Evolutionary conservation across 257 asterid species (phyloP).

Genomic region (Voacanga thouarsii): DNA sequence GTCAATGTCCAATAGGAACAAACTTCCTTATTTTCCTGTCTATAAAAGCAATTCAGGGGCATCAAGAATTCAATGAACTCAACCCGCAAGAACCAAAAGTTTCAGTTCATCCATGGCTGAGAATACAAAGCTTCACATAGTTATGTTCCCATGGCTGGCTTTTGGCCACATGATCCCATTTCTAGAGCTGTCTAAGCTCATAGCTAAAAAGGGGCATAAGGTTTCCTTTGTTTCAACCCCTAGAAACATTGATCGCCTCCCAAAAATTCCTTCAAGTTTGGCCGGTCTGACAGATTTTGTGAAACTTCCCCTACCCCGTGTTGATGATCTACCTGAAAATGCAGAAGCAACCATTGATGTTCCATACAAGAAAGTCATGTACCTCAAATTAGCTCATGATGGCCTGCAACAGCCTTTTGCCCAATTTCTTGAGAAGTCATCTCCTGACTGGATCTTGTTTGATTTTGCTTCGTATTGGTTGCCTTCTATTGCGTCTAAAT

Average conservation of each 20-base stretch:
- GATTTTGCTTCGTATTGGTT: conserved; percentile 38
- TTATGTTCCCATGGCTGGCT: conserved; percentile 35
- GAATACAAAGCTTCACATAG: conserved; percentile 25
- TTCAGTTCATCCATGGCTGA: conserved; percentile 18
- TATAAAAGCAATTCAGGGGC: neutral
- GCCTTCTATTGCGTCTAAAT: conserved; percentile 20
- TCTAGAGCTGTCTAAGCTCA: conserved; percentile 31
- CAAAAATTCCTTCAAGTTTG: conserved; percentile 33
- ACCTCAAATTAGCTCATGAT: conserved; percentile 36
- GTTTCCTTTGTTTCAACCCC: conserved; percentile 30
- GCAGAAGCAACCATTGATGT: conserved; percentile 37
- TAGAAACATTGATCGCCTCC: conserved; percentile 46
- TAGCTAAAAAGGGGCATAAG: conserved; percentile 34
- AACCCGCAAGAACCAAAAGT: neutral
- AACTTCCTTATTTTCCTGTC: neutral
- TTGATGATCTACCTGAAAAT: conserved; percentile 25
- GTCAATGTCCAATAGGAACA: neutral
- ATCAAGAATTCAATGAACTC: neutral
- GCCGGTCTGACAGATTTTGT: conserved; percentile 28
- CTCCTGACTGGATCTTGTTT: conserved; percentile 36
- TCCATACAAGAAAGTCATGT: conserved; percentile 18
- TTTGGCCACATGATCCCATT: conserved; percentile 36
- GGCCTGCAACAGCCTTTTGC: conserved; percentile 24
- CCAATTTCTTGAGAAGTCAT: conserved; percentile 8
- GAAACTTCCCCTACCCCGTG: conserved; percentile 37